Evolutionary conservation across 164 flowering plant species (phyloP).

Genomic region (Houttuynia cordata): DNA sequence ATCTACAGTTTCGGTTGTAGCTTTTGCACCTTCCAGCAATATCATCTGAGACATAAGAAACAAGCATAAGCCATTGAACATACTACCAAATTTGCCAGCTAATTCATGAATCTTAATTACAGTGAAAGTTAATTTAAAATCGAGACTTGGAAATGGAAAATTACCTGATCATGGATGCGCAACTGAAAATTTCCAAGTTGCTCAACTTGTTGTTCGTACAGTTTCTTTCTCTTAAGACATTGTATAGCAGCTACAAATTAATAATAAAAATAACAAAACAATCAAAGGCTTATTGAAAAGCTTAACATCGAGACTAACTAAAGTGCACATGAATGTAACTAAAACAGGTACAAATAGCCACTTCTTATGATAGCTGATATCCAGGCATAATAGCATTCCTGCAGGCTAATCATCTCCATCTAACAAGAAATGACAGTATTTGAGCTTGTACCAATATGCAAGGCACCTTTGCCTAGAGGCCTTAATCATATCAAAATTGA

Average conservation of each 20-base stretch:
- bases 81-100: not conserved
- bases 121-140: not conserved
- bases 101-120: not conserved
- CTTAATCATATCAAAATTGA: too few relatives aligned
- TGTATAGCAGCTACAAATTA: conserved; percentile 25
- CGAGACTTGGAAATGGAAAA: too few relatives aligned
- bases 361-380: too few relatives aligned
- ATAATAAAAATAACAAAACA: not conserved
- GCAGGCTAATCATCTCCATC: too few relatives aligned
- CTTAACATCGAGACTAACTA: too few relatives aligned
- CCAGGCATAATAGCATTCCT: too few relatives aligned
- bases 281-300: too few relatives aligned
- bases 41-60: conserved; percentile 19
- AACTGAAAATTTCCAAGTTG: conserved; percentile 36
- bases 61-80: not conserved
- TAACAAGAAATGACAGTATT: too few relatives aligned
- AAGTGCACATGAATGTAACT: too few relatives aligned
- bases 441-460: too few relatives aligned
- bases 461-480: too few relatives aligned
- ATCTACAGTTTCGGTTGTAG: conserved; percentile 38
- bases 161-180: conserved; percentile 37
- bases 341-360: too few relatives aligned
- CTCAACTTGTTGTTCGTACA: conserved; percentile 32
- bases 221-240: conserved; percentile 34
- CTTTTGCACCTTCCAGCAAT: conserved; percentile 38